Evolutionary conservation across 2,329 filamentous ascomycete genomes (phyloP), one percentile per base, ranked within the genome.

Genomic region (Fonsecaea monophora): DNA sequence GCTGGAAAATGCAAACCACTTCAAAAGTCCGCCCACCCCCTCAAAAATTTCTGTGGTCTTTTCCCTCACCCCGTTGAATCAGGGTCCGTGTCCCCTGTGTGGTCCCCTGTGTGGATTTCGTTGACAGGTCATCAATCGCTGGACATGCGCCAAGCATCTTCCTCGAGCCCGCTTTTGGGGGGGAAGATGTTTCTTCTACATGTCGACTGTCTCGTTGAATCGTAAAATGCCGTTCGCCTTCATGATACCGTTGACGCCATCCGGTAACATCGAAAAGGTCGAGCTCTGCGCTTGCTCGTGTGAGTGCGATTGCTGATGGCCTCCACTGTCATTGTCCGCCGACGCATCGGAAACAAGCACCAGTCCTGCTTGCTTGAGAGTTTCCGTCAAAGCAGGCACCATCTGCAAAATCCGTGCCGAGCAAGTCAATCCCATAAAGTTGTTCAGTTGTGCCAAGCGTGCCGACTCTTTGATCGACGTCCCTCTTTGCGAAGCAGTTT

Each of bases 391-490:
- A 2, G 94, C 92, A 0, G 95, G 95, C 8, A 97, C 94, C 82
- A 97, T 92, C 68, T 96, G 92, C 82, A 99, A 79, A 70, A 99
- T 83, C 72, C 90, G 87, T 37, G 92, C 94, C 73, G 90, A 93
- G 80, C 94, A 97, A 67, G 98, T 92, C 75, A 99, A 78, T 2
- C 95, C 95, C 95, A 99, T 99, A 72, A 99, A 92, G 77, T 99
- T 99, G 77, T 99, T 99, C 76, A 90, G 92, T 78, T 96, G 91
- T 25, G 94, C 94, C 75, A 96, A 92, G 70, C 94, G 87, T 13
- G 97, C 95, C 4, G 92, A 92, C 77, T 99, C 94, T 81, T 98
- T 99, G 72, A 98, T 92, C 5, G 92, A 97, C 71, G 90, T 90
- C 13, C 90, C 65, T 25, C 60, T 54, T 57, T 12, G 56, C 74